These are phyloP conservation scores for Cucumis melo DNA, from an alignment of 306 rosid genomes.

Conservation along the genomic window DNA sequence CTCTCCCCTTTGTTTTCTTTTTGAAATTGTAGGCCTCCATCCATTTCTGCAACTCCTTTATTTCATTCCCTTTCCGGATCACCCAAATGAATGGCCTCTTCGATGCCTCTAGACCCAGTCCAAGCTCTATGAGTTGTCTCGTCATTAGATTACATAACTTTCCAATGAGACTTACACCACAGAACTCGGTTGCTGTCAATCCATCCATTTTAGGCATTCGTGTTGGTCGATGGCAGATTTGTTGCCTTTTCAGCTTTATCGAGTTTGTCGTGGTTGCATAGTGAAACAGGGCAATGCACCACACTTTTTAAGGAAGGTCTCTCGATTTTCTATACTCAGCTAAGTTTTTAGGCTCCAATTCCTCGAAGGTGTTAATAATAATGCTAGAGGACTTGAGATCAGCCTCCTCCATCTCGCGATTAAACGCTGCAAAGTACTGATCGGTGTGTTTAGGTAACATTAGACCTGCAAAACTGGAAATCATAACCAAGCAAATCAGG, in stretches of 20 bases:
- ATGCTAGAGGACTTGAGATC: constrained; percentile 10
- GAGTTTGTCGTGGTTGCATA: constrained; percentile 17
- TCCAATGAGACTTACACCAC: too few relatives aligned
- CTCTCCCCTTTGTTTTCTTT: too few relatives aligned
- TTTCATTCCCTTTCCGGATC: too few relatives aligned
- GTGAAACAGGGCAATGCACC: constrained; percentile 37
- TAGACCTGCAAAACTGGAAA: constrained; percentile 1
- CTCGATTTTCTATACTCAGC: constrained; percentile 23
- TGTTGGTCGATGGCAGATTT: too few relatives aligned
- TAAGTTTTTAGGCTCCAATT: constrained; percentile 30
- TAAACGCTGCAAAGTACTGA: background rate
- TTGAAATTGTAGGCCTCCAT: too few relatives aligned
- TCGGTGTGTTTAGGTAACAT: background rate
- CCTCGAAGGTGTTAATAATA: constrained; percentile 16
- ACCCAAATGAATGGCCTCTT: too few relatives aligned
- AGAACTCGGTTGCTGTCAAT: too few relatives aligned
- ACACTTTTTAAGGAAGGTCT: constrained; percentile 15
- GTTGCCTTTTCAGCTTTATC: constrained; percentile 7
- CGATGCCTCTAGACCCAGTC: too few relatives aligned
- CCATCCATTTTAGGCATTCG: too few relatives aligned
- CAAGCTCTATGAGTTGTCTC: too few relatives aligned
- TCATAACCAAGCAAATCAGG: constrained; percentile 3
- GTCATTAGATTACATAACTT: too few relatives aligned
- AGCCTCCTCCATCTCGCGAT: background rate
- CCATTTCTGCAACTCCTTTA: too few relatives aligned